Base-by-base conservation (phyloP, 2,329 filamentous ascomycete species). In the Podosphaera xanthii region DNA sequence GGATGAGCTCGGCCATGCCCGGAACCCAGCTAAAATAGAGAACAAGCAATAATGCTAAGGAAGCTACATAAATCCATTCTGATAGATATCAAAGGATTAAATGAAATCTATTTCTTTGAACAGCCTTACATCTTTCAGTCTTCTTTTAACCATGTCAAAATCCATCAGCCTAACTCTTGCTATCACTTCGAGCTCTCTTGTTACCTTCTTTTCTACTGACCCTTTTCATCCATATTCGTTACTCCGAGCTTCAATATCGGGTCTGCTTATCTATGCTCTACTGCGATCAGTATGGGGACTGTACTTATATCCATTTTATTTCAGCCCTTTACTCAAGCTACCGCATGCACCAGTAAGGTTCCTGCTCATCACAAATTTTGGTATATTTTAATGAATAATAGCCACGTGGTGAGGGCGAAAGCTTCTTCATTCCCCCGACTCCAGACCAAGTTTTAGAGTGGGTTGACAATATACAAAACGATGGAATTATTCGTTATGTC, bases 401-500 rank as follows among this genome's bases (percentile, higher is more conserved):
- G 48, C 42, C 40, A 35, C 50, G 53, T 35, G 34, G 59, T 38
- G 54, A 57, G 42, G 57, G 58, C 36, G 58, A 60, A 42, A 44
- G 53, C 22, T 59, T 63, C 22, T 58, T 64, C 8, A 58, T 42
- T 1, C 53, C 57, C 1, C 14, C 57, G n/a, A 50, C 55, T 33
- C 42, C 60, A 12, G 36, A 52, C 34, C 38, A 61, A 30, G 22
- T 61, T 10, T 56, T 64, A 4, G 58, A 59, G 50, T 61, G 54
- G 33, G 60, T 62, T 55, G 60, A 64, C 31, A 59, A 34, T 1
- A 59, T 63, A 34, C 61, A 58, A 4, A 61, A 64, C 44, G 59
- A 63, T 40, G 59, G 61, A 1, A 50, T 62, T 9, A 60, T 64
- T 35, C 62, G 63, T n/a, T 56, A 57, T 40, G 36, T 64, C 4